These are phyloP conservation scores for Aspergillus japonicus DNA, from an alignment of 2,329 filamentous ascomycete genomes.

Conservation along the genomic window DNA sequence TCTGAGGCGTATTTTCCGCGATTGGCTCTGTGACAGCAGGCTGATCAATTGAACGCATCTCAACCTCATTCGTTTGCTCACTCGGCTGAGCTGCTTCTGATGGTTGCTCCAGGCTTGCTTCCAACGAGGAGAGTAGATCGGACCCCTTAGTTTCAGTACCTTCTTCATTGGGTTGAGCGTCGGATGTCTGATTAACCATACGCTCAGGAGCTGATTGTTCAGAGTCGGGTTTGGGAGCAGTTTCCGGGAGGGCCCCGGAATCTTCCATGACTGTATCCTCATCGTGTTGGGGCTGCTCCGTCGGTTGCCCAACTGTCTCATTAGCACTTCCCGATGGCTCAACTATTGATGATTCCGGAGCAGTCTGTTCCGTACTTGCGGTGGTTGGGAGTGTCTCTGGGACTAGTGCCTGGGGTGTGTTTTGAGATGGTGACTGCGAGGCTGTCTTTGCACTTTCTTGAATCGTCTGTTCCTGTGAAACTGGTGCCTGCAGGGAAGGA, in stretches of 20 bases:
- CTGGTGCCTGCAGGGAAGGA: neutral
- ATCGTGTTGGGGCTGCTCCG: neutral
- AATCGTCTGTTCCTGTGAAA: neutral
- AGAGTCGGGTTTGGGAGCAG: constrained; percentile 1
- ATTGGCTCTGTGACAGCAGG: constrained; percentile 1
- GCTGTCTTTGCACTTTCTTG: constrained; percentile 2
- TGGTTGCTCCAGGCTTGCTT: constrained; percentile 39
- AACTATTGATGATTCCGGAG: constrained; percentile 2
- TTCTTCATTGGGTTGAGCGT: constrained; percentile 3
- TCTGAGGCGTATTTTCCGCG: neutral
- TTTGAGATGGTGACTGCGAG: constrained; percentile 7
- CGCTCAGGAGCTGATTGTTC: constrained; percentile 19
- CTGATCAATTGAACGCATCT: constrained; percentile 3
- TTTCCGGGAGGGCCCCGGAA: constrained; percentile 1
- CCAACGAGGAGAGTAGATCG: constrained; percentile 50
- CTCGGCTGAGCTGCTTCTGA: constrained; percentile 10
- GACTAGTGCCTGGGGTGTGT: neutral
- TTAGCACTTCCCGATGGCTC: constrained; percentile 11
- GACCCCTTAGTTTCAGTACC: constrained; percentile 31
- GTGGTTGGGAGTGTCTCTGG: neutral
- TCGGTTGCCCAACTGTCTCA: constrained; percentile 4
- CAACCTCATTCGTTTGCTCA: constrained; percentile 2
- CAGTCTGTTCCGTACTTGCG: constrained; percentile 1
- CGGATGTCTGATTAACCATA: neutral
- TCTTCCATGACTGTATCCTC: constrained; percentile 12